phyloP scores from a whole-genome alignment of 306 rosid species.

The Cicer chorassanicum region DNA sequence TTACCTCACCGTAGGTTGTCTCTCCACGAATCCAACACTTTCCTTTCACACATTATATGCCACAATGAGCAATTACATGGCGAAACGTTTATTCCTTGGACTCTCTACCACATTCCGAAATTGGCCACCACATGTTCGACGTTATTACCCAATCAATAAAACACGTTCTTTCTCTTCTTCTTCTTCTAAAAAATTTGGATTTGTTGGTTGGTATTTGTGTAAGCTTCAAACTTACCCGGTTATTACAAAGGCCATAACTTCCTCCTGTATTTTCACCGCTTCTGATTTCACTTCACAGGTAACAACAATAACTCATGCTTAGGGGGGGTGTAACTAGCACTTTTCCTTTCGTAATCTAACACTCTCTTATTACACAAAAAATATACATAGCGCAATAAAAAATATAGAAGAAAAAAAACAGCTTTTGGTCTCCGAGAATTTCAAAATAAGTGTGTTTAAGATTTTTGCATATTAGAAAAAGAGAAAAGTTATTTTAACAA shows the following conservation, averaged over 20 bases:
- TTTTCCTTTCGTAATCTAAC: too few species aligned
- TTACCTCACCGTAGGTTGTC: too few species aligned
- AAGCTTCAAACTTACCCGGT: slow-evolving; percentile 58
- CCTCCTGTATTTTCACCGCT: slow-evolving; percentile 65
- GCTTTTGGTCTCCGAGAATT: too few species aligned
- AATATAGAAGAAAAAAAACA: too few species aligned
- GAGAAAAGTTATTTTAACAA: too few species aligned
- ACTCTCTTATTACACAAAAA: too few species aligned
- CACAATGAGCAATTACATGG: background rate
- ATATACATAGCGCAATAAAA: too few species aligned
- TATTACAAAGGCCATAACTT: slow-evolving; percentile 60
- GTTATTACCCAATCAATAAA: slow-evolving; percentile 33
- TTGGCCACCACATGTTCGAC: slow-evolving; percentile 51
- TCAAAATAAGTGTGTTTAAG: too few species aligned
- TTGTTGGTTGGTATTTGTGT: slow-evolving; percentile 69
- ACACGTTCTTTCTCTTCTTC: slow-evolving; percentile 47
- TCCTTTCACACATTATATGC: too few species aligned
- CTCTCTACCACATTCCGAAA: background rate
- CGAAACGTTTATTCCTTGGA: background rate
- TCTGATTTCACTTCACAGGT: slow-evolving; percentile 79
- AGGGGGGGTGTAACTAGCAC: too few species aligned
- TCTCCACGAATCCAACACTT: too few species aligned
- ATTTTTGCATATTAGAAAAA: too few species aligned
- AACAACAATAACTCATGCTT: background rate
- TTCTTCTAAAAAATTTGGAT: slow-evolving; percentile 44